Evolutionary conservation across 2,329 filamentous ascomycete genomes (phyloP).

Genomic region (Sporothrix schenckii): DNA sequence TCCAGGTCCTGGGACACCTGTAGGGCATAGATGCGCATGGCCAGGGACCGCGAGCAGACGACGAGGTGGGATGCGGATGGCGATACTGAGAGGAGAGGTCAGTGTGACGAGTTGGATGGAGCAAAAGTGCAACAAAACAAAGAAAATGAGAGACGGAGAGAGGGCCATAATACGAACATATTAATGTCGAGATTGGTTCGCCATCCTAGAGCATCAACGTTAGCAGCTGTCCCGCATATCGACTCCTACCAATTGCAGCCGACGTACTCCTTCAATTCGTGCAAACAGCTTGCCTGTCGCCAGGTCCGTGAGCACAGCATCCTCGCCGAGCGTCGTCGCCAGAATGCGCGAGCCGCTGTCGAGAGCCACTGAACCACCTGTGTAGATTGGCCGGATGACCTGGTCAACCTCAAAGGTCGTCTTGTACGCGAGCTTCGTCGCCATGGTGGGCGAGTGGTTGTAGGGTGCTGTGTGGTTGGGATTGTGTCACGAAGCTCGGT

Average conservation of each 20-base stretch:
- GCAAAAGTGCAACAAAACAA: background rate
- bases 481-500: slow-evolving; percentile 8
- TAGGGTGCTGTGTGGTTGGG: background rate
- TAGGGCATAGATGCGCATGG: slow-evolving; percentile 88
- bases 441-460: slow-evolving; percentile 50
- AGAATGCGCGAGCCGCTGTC: slow-evolving; percentile 80
- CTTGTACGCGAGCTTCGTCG: slow-evolving; percentile 67
- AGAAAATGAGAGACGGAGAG: background rate
- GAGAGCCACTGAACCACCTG: slow-evolving; percentile 83
- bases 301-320: slow-evolving; percentile 84
- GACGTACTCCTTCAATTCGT: slow-evolving; percentile 78
- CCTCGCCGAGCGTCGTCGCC: slow-evolving; percentile 87
- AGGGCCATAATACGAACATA: slow-evolving; percentile 27
- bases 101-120: background rate
- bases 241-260: background rate
- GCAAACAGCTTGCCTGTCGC: slow-evolving; percentile 80
- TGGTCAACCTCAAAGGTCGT: slow-evolving; percentile 86
- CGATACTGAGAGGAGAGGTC: slow-evolving; percentile 62
- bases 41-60: slow-evolving; percentile 90
- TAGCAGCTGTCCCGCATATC: slow-evolving; percentile 33
- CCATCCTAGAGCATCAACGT: slow-evolving; percentile 62
- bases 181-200: slow-evolving; percentile 75
- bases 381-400: slow-evolving; percentile 90
- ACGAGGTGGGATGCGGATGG: slow-evolving; percentile 86
- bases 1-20: slow-evolving; percentile 59